A percentile compares a stretch with the other conserved stretches of the same genome.
Conservation (phyloP, 2,329 filamentous ascomycete species). For the Tolypocladium inflatum region DNA sequence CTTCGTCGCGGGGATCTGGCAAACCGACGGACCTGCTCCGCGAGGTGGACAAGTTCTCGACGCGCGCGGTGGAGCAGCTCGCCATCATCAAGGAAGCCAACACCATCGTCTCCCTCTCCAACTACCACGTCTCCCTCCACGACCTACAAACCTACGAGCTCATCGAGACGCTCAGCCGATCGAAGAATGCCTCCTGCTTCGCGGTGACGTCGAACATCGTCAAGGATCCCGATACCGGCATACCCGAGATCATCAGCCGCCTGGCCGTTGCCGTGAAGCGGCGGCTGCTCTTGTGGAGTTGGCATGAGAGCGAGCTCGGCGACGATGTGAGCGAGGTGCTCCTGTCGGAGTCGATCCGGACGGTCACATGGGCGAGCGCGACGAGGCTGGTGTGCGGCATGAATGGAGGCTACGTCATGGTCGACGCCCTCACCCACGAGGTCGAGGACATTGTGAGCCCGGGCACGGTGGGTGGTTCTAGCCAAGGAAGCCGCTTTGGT, state of each 20-base stretch:
- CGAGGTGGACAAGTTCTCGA: slow-evolving; percentile 90
- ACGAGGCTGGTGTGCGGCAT: slow-evolving; percentile 83
- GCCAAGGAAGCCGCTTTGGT: slow-evolving; percentile 66
- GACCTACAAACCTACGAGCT: slow-evolving; percentile 78
- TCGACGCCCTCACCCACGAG: slow-evolving; percentile 68
- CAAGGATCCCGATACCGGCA: slow-evolving; percentile 75
- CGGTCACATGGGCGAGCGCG: slow-evolving; percentile 82
- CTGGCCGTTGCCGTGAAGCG: slow-evolving; percentile 90
- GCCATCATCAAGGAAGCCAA: slow-evolving; percentile 94
- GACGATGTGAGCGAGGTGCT: slow-evolving; percentile 66
- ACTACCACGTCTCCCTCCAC: slow-evolving; percentile 81
- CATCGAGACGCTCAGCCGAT: slow-evolving; percentile 69
- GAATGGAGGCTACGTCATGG: slow-evolving; percentile 82
- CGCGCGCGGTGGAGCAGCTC: slow-evolving; percentile 82
- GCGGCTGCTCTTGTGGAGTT: slow-evolving; percentile 82
- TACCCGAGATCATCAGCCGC: slow-evolving; percentile 86
- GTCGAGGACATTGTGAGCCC: slow-evolving; percentile 73
- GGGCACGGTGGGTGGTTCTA: slow-evolving; percentile 54
- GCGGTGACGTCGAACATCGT: slow-evolving; percentile 94
- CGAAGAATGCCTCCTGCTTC: slow-evolving; percentile 82
- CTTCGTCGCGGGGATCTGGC: slow-evolving; percentile 18
- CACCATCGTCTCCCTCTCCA: slow-evolving; percentile 82
- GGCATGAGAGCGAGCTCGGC: slow-evolving; percentile 87
- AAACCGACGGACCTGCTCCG: slow-evolving; percentile 75
- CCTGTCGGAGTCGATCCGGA: slow-evolving; percentile 75